Percentiles rank a stretch among this genome's conserved stretches.
phyloP scores from a whole-genome alignment of 805 yeast genomes.

The Schizosaccharomyces osmophilus region DNA sequence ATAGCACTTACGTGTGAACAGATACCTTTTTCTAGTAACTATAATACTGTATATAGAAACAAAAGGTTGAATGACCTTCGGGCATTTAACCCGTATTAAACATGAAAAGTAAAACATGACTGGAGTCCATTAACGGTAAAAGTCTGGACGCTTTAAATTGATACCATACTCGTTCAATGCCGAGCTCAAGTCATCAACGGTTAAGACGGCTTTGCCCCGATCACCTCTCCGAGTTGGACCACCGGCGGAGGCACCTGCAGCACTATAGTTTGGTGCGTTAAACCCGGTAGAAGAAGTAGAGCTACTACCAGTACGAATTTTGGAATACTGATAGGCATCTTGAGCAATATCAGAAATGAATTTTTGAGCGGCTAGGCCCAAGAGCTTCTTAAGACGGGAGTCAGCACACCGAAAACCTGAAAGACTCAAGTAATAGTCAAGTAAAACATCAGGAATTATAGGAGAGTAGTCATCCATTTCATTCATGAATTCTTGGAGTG shows the following conservation, averaged over 20 bases:
- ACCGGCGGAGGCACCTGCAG: constrained; percentile 6
- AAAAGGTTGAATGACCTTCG: neutral
- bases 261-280: constrained; percentile 47
- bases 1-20: too few relatives aligned
- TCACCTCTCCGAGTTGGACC: constrained; percentile 25
- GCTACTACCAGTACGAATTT: constrained; percentile 70
- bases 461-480: constrained; percentile 90
- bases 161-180: constrained; percentile 84
- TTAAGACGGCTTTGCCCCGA: constrained; percentile 62
- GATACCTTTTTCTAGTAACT: too few relatives aligned
- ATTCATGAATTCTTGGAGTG: constrained; percentile 58
- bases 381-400: constrained; percentile 48
- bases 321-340: constrained; percentile 84
- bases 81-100: neutral
- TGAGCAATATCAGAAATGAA: constrained; percentile 83
- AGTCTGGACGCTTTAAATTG: constrained; percentile 76
- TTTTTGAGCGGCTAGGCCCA: constrained; percentile 90
- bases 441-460: constrained; percentile 85
- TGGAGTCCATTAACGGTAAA: constrained; percentile 35
- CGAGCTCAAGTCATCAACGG: constrained; percentile 79
- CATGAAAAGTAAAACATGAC: neutral
- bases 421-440: constrained; percentile 69
- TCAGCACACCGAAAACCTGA: constrained; percentile 71
- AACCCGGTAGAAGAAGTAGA: constrained; percentile 38
- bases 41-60: neutral